Percentiles rank a stretch among this genome's conserved stretches.
Evolutionary conservation across 805 yeast species (phyloP).

Genomic region (Candida schatavii): DNA sequence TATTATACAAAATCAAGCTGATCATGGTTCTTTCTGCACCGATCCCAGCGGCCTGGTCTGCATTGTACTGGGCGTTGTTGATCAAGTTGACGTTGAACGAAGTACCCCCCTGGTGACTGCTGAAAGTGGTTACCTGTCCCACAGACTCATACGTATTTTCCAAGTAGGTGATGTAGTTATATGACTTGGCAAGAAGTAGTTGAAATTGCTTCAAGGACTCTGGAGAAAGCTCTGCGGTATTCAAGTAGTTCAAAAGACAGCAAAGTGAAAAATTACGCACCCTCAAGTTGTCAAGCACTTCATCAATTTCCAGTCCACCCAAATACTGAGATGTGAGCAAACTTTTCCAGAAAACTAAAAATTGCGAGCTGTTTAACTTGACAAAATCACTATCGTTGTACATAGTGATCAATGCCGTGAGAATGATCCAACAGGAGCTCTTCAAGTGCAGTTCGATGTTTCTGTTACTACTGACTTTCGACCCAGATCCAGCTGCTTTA

Average conservation of each 20-base stretch:
- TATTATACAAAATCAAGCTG: conserved; percentile 34
- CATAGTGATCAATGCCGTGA: conserved; percentile 38
- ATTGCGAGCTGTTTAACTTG: conserved; percentile 41
- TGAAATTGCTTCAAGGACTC: conserved; percentile 41
- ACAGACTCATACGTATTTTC: conserved; percentile 34
- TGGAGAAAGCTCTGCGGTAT: conserved; percentile 35
- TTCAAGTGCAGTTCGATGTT: conserved; percentile 21
- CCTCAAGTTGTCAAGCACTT: conserved; percentile 25
- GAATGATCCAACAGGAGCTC: conserved; percentile 41
- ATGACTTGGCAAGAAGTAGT: conserved; percentile 38
- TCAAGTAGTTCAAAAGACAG: conserved; percentile 38
- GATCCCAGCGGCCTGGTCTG: conserved; percentile 18
- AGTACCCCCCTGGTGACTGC: conserved; percentile 21
- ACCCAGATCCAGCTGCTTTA: too few species aligned
- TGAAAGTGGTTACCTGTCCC: conserved; percentile 33
- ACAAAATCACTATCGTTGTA: conserved; percentile 42
- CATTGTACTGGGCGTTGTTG: conserved; percentile 29
- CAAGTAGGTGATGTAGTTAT: conserved; percentile 37
- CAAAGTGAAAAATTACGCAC: conserved; percentile 36
- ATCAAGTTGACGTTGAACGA: conserved; percentile 27
- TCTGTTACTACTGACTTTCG: not conserved
- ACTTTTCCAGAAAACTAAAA: conserved; percentile 43
- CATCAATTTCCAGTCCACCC: conserved; percentile 25
- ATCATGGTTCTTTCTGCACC: conserved; percentile 25
- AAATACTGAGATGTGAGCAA: conserved; percentile 41